Conservation (phyloP, 148 eudicot genomes). For the Linanthus parryae region DNA sequence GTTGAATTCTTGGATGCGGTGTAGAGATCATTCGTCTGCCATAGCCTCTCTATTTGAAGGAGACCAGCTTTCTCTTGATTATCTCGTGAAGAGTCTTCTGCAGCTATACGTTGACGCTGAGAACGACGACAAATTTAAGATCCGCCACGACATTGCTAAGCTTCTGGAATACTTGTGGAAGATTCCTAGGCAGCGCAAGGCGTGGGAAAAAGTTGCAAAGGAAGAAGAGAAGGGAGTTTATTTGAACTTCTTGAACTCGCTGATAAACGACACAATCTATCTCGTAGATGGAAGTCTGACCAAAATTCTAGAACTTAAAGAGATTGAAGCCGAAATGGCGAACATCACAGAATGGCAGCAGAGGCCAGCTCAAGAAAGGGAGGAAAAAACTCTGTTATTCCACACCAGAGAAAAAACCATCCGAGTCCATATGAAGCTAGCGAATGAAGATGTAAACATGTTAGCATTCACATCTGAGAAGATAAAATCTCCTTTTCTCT, state of each 20-base stretch:
- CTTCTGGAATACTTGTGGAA: slow-evolving; percentile 83
- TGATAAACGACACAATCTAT: not conserved
- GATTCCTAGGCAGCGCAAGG: slow-evolving; percentile 80
- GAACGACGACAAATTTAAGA: slow-evolving; percentile 84
- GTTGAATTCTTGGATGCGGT: slow-evolving; percentile 96
- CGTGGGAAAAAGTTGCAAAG: slow-evolving; percentile 76
- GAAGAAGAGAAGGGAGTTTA: no score
- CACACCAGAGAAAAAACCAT: not conserved
- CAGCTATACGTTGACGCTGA: slow-evolving; percentile 97
- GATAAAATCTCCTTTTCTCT: not conserved
- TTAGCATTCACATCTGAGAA: not conserved
- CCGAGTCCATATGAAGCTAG: not conserved
- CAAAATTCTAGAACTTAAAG: no score
- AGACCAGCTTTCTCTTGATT: slow-evolving; percentile 69
- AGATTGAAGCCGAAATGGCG: no score
- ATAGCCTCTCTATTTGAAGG: slow-evolving; percentile 89
- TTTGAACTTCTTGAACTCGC: not conserved
- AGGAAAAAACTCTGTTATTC: not conserved
- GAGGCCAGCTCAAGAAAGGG: not conserved
- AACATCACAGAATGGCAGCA: no score
- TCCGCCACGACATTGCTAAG: slow-evolving; percentile 77
- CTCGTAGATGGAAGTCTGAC: not conserved
- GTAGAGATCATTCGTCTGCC: slow-evolving; percentile 73
- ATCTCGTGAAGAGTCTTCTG: slow-evolving; percentile 88
- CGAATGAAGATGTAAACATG: slow-evolving; percentile 4